phyloP scores from a whole-genome alignment of 306 rosid species.

The Corylus avellana region DNA sequence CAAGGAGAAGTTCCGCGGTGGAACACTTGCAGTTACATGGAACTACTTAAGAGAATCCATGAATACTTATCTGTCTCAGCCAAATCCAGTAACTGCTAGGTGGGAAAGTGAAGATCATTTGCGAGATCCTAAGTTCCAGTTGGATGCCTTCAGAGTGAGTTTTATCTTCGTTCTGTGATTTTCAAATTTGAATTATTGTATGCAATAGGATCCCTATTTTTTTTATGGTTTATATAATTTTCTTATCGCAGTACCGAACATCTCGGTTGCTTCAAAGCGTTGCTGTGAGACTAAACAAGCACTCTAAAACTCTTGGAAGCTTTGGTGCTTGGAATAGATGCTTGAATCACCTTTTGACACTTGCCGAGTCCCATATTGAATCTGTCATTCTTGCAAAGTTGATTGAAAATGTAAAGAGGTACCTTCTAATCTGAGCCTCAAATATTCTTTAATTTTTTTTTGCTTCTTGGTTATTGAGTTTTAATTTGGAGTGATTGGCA shows the following conservation, averaged over 20 bases:
- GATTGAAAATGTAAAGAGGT: constrained; percentile 86
- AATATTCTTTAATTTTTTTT: constrained; percentile 17
- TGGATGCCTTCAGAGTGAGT: constrained; percentile 98
- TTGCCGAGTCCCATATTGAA: constrained; percentile 93
- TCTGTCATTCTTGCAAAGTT: constrained; percentile 88
- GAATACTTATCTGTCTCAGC: constrained; percentile 90
- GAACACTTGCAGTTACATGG: constrained; percentile 89
- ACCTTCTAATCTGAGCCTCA: constrained; percentile 24
- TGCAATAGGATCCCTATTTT: not conserved
- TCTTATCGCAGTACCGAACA: constrained; percentile 76
- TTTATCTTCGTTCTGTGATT: constrained; percentile 20
- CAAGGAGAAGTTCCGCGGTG: constrained; percentile 81
- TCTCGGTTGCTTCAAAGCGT: constrained; percentile 94
- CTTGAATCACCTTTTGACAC: constrained; percentile 92
- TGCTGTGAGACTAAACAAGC: constrained; percentile 78
- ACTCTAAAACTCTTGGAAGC: constrained; percentile 77
- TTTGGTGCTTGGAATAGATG: constrained; percentile 99
- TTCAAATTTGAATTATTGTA: not conserved
- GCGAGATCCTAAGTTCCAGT: constrained; percentile 88
- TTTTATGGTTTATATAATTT: constrained; percentile 23
- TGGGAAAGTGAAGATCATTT: constrained; percentile 92
- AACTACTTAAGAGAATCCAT: constrained; percentile 87
- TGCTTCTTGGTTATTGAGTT: constrained; percentile 22
- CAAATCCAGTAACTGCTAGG: constrained; percentile 89
- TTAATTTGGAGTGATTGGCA: constrained; percentile 35